Evolutionary conservation across 495 filamentous ascomycete genomes (phyloP), one percentile per base, ranked within the genome.

Genomic region (Penicillium angulare): DNA sequence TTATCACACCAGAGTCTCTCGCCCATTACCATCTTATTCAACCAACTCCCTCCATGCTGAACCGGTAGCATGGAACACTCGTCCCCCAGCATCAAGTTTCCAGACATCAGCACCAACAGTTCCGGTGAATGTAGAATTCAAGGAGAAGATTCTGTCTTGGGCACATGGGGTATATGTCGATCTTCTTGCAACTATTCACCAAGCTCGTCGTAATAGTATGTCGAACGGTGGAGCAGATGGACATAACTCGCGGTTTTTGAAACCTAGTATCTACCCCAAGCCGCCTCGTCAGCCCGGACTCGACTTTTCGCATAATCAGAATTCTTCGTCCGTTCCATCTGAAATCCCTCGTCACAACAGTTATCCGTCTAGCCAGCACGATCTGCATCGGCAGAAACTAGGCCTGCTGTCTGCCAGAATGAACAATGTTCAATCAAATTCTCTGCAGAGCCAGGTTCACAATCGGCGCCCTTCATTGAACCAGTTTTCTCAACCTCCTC

Each of bases 121-220:
- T 0, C 56, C 64, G 7, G 63, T 47, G 2, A 87, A 82, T 58
- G 67, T 74, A 5, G 81, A 84, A 54, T 90, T 88, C 63, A 87
- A 87, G 54, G 92, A 97, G 64, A 87, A 86, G 53, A 83, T 86
- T 5, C 76, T 96, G 36, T 78, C 85, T 13, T 92, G 87, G 82
- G 93, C 93, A 24, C 89, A 97, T 64, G 79, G 81, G 43, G 83
- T 92, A 18, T 97, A 98, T 70, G 82, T 91, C 31, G 89, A 96
- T 57, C 80, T 98, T 3, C 72, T 97, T 18, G 74, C 85, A 8
- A 87, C 82, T 48, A 79, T 95, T 7, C 85, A 92, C 39, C 80
- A 85, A 48, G 77, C 74, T 47, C 73, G 72, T 43, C 73, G 75
- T 47, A 75, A 66, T 60, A 76, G 66, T 50, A 50, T 59, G 16